Base-by-base conservation (phyloP, 2,329 filamentous ascomycete genomes). In the Colletotrichum incanum region DNA sequence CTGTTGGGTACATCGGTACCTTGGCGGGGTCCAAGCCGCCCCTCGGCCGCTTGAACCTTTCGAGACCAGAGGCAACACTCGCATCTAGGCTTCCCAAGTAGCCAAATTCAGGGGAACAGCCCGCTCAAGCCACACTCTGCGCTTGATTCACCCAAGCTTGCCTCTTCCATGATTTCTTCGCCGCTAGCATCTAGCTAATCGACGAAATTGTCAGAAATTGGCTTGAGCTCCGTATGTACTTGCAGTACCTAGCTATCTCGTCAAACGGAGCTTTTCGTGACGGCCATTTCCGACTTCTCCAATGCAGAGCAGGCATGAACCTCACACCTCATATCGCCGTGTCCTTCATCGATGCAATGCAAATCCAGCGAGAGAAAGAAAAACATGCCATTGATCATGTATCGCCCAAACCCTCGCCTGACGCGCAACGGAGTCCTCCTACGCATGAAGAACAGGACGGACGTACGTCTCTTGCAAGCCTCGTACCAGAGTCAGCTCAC, bases 401-500 rank as follows among this genome's bases (percentile, higher is more conserved):
- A 45, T 23, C 12, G 39, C 59, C 43, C 26, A 18, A 65, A 34
- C 9, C 47, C 52, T 59, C 52, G 47, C 59, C 54, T 49, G 59
- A 64, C 47, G 45, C 50, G 6, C 26, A 63, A 45, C 65, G 47
- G 65, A 39, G 39, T 39, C n/a, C 34, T n/a, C 49, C 39, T 55
- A 34, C 47, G 70, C 70, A 72, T 72, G 59, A 72, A 65, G 11
- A 52, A 11, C 20, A 52, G 26, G 43, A 49, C 18, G n/a, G 43
- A 14, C 23, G 41, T 45, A n/a, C 23, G 41, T 45, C 64, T 68
- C 69, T 64, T 31, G 69, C 69, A 59, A 69, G 45, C 28, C 58
- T 70, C 47, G 70, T 72, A 61, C 70, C 39, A 64, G 43, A 60
- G 65, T 72, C 65, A 70, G 70, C 65, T 69, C 65, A 70, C 41